These are phyloP conservation scores for Neonectria hederae DNA, from an alignment of 2,329 filamentous ascomycete genomes.

Conservation along the genomic window DNA sequence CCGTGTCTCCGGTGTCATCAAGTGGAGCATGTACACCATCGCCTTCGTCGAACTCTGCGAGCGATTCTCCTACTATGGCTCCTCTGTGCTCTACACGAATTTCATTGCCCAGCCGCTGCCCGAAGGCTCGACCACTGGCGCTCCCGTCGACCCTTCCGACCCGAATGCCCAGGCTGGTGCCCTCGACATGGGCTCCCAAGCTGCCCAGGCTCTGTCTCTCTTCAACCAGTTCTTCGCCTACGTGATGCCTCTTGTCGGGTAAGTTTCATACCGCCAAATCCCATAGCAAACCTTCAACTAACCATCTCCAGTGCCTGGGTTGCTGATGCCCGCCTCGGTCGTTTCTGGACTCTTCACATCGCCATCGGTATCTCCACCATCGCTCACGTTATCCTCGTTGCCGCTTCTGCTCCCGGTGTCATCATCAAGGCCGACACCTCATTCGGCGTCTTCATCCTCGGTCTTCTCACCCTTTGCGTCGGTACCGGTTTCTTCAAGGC, in stretches of 20 bases:
- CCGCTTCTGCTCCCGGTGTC: constrained; percentile 70
- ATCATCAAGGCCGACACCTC: constrained; percentile 66
- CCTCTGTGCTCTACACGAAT: constrained; percentile 73
- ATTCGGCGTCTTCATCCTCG: constrained; percentile 75
- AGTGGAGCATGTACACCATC: constrained; percentile 73
- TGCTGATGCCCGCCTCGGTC: constrained; percentile 76
- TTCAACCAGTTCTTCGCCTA: constrained; percentile 72
- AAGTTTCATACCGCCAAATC: constrained; percentile 42
- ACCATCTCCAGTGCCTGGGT: constrained; percentile 55
- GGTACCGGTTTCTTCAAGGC: constrained; percentile 85
- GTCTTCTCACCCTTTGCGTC: constrained; percentile 62
- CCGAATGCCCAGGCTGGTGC: constrained; percentile 57
- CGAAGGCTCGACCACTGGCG: constrained; percentile 62
- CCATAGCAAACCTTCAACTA: not conserved
- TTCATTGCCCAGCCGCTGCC: constrained; percentile 69
- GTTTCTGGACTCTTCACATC: constrained; percentile 77
- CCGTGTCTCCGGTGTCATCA: constrained; percentile 71
- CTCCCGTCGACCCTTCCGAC: constrained; percentile 44
- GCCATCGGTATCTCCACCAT: constrained; percentile 72
- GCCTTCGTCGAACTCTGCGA: constrained; percentile 80
- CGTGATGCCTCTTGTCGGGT: constrained; percentile 66
- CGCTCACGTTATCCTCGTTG: constrained; percentile 73
- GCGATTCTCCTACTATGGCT: constrained; percentile 82
- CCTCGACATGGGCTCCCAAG: constrained; percentile 66
- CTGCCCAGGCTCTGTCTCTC: constrained; percentile 58